Percentiles rank a stretch among this genome's conserved stretches.
These are phyloP conservation scores for Saksenaea vasiformis DNA, from an alignment of 371 early-diverging fungal genomes.

Conservation along the genomic window DNA sequence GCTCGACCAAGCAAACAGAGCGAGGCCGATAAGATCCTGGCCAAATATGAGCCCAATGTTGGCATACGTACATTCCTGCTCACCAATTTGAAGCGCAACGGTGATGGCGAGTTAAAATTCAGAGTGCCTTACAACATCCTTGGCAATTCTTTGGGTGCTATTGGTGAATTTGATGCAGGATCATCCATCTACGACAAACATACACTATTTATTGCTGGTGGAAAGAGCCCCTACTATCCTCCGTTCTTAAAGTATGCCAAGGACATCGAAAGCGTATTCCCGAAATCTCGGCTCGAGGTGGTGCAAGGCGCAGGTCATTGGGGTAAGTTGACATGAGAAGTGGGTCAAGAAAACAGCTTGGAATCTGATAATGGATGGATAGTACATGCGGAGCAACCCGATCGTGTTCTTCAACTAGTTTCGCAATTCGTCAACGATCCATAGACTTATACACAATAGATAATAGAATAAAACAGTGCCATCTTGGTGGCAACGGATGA, in stretches of 20 bases:
- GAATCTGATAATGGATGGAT: slow-evolving; percentile 10
- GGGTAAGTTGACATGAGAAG: slow-evolving; percentile 58
- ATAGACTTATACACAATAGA: neutral
- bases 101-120: slow-evolving; percentile 53
- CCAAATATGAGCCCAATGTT: slow-evolving; percentile 53
- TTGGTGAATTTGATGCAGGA: slow-evolving; percentile 49
- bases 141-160: slow-evolving; percentile 49
- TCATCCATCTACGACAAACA: slow-evolving; percentile 48
- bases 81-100: slow-evolving; percentile 78
- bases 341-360: neutral
- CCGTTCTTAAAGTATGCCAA: slow-evolving; percentile 43
- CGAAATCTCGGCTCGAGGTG: slow-evolving; percentile 58
- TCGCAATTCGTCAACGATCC: slow-evolving; percentile 41
- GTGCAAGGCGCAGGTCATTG: slow-evolving; percentile 84
- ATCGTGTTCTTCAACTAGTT: slow-evolving; percentile 54
- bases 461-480: neutral
- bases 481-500: too few species aligned
- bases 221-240: slow-evolving; percentile 63
- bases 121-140: slow-evolving; percentile 76
- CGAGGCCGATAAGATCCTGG: slow-evolving; percentile 76
- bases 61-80: slow-evolving; percentile 84
- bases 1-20: slow-evolving; percentile 57
- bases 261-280: slow-evolving; percentile 64
- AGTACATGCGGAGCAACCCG: slow-evolving; percentile 87
- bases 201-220: slow-evolving; percentile 83